A percentile compares a stretch with the other conserved stretches of the same genome.
phyloP scores from a whole-genome alignment of 192 early-diverging fungal species.

The Bifiguratus adelaidae region DNA sequence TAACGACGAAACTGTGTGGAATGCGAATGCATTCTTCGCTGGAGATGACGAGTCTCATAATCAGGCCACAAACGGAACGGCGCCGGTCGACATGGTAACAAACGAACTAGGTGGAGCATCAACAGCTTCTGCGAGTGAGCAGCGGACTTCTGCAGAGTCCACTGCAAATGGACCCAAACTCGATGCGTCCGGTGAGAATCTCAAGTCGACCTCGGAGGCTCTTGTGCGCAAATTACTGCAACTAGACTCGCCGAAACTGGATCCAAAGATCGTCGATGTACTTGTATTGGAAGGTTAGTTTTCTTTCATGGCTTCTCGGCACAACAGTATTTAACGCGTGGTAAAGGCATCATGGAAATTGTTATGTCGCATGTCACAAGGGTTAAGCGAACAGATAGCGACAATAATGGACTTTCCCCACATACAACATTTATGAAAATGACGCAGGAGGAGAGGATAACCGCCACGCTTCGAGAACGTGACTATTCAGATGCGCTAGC shows the following conservation, averaged over 20 bases:
- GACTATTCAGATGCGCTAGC: conserved; percentile 11
- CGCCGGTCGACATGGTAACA: no score
- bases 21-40: no score
- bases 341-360: conserved; percentile 20
- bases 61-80: no score
- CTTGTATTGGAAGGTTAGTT: conserved; percentile 14
- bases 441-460: conserved; percentile 2
- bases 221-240: conserved; percentile 18
- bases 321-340: background rate
- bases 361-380: conserved; percentile 17
- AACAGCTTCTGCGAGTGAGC: no score
- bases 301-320: background rate
- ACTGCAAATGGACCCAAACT: no score
- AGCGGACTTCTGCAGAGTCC: no score
- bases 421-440: background rate
- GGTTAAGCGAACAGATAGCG: background rate
- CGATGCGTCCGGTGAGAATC: background rate
- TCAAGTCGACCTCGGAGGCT: conserved; percentile 14
- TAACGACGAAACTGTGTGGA: no score
- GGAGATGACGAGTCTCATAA: no score
- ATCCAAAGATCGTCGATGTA: conserved; percentile 19
- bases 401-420: background rate
- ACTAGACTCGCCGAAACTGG: conserved; percentile 11
- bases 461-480: conserved; percentile 4
- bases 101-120: no score